phyloP scores from a whole-genome alignment of 2,329 filamentous ascomycete genomes.

The Xylariaceae sp. region DNA sequence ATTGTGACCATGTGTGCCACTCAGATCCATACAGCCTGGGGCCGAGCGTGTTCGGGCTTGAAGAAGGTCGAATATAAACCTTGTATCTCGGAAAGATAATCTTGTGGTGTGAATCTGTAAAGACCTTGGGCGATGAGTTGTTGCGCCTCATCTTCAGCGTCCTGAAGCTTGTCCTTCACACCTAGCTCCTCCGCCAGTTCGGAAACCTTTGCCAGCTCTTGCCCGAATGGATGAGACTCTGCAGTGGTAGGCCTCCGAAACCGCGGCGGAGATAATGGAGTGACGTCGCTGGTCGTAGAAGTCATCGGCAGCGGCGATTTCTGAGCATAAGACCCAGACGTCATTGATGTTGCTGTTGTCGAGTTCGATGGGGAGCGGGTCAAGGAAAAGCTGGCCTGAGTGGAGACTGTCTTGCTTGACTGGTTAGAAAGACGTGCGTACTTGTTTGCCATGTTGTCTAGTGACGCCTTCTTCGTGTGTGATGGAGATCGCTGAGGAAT shows the following conservation, averaged over 20 bases:
- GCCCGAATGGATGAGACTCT: slow-evolving; percentile 67
- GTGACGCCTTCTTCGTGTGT: slow-evolving; percentile 80
- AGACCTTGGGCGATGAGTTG: slow-evolving; percentile 69
- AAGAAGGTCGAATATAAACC: slow-evolving; percentile 64
- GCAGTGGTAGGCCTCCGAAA: slow-evolving; percentile 26
- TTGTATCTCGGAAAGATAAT: slow-evolving; percentile 81
- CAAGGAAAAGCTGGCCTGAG: slow-evolving; percentile 55
- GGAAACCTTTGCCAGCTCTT: slow-evolving; percentile 86
- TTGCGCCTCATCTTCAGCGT: slow-evolving; percentile 70
- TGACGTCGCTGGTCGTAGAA: slow-evolving; percentile 32
- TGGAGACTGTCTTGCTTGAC: slow-evolving; percentile 51
- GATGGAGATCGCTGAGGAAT: slow-evolving; percentile 79
- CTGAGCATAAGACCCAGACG: slow-evolving; percentile 34
- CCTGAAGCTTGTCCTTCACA: slow-evolving; percentile 55
- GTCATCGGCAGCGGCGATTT: slow-evolving; percentile 26
- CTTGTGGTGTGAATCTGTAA: slow-evolving; percentile 70
- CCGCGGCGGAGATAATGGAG: slow-evolving; percentile 29
- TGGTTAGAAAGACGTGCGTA: slow-evolving; percentile 52
- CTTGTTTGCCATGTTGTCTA: slow-evolving; percentile 70
- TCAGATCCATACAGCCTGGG: slow-evolving; percentile 50
- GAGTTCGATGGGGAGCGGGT: slow-evolving; percentile 58
- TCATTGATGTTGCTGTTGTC: slow-evolving; percentile 49
- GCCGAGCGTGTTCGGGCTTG: slow-evolving; percentile 32
- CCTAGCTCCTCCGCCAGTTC: slow-evolving; percentile 90
- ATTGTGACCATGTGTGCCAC: background rate